phyloP scores from a whole-genome alignment of 306 rosid species.

The Prunus kanzakura region DNA sequence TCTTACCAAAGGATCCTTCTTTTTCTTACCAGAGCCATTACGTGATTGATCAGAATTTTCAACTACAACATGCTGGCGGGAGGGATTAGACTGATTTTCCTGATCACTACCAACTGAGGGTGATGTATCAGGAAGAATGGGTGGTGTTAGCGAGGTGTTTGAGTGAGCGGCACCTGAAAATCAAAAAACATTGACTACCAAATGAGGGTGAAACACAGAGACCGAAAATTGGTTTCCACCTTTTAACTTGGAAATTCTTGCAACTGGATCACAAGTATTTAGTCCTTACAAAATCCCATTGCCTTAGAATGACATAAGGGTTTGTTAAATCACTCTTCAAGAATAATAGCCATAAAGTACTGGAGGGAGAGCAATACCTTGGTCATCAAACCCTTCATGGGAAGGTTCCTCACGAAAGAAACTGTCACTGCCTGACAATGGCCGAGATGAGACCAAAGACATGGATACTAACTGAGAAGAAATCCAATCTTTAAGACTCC shows the following conservation, averaged over 20 bases:
- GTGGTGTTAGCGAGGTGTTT: slow-evolving; percentile 28
- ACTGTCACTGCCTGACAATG: slow-evolving; percentile 50
- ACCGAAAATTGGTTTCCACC: not conserved
- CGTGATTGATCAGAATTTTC: slow-evolving; percentile 33
- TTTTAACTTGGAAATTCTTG: not conserved
- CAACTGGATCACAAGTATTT: not conserved
- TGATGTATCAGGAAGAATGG: slow-evolving; percentile 27
- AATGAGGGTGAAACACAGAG: slow-evolving; percentile 10
- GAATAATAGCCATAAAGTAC: not conserved
- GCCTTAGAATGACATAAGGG: too few species aligned
- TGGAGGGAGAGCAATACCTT: slow-evolving; percentile 45
- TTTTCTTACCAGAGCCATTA: slow-evolving; percentile 27
- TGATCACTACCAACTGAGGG: slow-evolving; percentile 37
- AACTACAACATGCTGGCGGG: slow-evolving; percentile 37
- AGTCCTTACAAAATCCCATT: not conserved
- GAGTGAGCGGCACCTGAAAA: slow-evolving; percentile 45
- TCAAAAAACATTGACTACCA: slow-evolving; percentile 11
- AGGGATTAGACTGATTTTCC: slow-evolving; percentile 39
- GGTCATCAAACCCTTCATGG: slow-evolving; percentile 46
- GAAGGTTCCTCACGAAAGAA: slow-evolving; percentile 39
- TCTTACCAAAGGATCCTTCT: slow-evolving; percentile 52
- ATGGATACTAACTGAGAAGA: slow-evolving; percentile 76
- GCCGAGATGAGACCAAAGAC: slow-evolving; percentile 61
- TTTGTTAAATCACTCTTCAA: not conserved
- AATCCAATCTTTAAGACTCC: slow-evolving; percentile 74